Base-by-base conservation (phyloP, 108 stramenopile species). In the Cyclotella atomus region DNA sequence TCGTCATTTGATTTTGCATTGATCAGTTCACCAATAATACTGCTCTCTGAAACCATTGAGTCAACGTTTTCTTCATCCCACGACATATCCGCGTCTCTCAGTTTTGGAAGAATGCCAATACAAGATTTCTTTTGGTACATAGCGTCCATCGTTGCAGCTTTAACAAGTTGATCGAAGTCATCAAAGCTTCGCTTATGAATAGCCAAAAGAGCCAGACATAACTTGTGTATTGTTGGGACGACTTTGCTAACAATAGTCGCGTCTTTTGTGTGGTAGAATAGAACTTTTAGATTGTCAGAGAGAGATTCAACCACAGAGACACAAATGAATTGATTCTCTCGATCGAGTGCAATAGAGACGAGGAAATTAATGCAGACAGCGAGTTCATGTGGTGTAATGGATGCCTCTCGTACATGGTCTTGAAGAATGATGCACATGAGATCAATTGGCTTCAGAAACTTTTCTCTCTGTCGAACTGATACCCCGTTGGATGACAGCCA, bases 311-410 rank as follows among this genome's bases (percentile, higher is more conserved):
- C 36, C 3, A 71, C 43, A 14, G 29, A 54, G 2, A 65, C 56
- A 35, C 68, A 66, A 44, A 75, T 55, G 2, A 41, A 23, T 30
- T 23, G 44, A 72, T 79, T 79, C 36, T 68, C 44, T 19, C 67
- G 66, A 56, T 78, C 73, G 15, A 83, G 52, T 7, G 75, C 63
- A 29, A 75, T 59, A 38, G 66, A 71, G 27, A 83, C 79, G 62
- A 89, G 63, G 30, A 81, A 68, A 17, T 83, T 81, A 16, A 89
- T 29, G 43, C 77, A 82, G 75, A 89, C 88, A 27, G 75, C 60
- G 16, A 89, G 25, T 60, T 86, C 83, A 19, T 59, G 54, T 34
- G 73, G 53, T 44, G 83, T 53, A 17, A 73, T 57, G 14, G 57
- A 65, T 9, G 53, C 62, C 10, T 74, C 49, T 52, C 55, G 44